Evolutionary conservation across 116 monocot genomes (phyloP).

Genomic region (Dioscorea cayenensis): DNA sequence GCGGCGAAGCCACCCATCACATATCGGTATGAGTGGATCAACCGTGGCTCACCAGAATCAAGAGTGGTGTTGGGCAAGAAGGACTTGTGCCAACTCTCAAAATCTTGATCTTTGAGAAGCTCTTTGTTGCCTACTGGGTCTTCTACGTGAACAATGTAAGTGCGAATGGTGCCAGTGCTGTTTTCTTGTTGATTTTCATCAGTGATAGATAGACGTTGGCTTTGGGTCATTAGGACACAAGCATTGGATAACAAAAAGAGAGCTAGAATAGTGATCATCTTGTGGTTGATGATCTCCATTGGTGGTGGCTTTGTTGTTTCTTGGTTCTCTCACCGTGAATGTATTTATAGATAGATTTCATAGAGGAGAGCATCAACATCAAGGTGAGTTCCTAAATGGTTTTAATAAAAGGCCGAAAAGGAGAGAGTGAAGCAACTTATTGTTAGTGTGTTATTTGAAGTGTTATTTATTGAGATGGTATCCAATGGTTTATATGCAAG

Average conservation of each 20-base stretch:
- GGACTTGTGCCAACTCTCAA: neutral
- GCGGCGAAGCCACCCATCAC: neutral
- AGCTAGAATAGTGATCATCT: neutral
- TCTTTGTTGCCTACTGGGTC: neutral
- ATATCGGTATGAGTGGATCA: neutral
- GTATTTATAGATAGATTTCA: neutral
- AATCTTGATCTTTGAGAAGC: neutral
- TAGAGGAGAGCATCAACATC: conserved; percentile 1
- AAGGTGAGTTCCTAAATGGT: neutral
- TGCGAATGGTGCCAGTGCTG: neutral
- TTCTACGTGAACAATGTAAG: neutral
- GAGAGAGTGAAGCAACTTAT: neutral
- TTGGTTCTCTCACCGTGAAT: neutral
- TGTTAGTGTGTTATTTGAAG: neutral
- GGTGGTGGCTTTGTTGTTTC: neutral
- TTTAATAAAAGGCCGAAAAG: neutral
- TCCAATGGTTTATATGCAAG: neutral
- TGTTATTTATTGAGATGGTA: neutral
- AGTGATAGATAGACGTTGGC: neutral
- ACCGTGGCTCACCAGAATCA: neutral
- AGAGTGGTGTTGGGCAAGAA: neutral
- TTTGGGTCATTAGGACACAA: neutral
- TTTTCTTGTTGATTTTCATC: neutral
- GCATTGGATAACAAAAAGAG: neutral
- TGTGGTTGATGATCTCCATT: neutral